Conservation (phyloP, 768 basidiomycete species). For the Scleroderma citrinum region DNA sequence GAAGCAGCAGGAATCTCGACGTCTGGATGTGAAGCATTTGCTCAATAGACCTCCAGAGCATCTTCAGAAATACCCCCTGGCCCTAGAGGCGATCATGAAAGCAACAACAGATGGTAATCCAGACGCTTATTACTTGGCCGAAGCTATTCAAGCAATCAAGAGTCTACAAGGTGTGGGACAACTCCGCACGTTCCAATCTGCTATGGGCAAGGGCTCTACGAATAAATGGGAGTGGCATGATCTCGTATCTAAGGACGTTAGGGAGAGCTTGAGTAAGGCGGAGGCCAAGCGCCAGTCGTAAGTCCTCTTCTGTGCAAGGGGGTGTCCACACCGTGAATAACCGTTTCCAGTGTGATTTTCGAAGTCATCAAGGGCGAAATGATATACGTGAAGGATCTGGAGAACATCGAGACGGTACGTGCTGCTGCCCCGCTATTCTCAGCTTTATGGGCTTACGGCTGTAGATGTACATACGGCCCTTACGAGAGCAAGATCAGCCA, state of each 20-base stretch:
- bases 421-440: neutral
- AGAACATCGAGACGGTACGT: conserved; percentile 72
- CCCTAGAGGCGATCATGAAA: conserved; percentile 79
- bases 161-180: conserved; percentile 77
- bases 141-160: conserved; percentile 81
- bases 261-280: conserved; percentile 57
- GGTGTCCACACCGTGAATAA: neutral
- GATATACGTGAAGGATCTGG: conserved; percentile 89
- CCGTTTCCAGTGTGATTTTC: conserved; percentile 69
- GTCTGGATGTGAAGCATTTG: conserved; percentile 60
- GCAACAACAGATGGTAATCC: conserved; percentile 79
- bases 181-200: conserved; percentile 83
- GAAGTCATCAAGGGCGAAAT: conserved; percentile 95
- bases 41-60: conserved; percentile 58
- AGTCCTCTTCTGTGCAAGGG: conserved; percentile 23
- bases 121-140: conserved; percentile 75
- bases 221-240: conserved; percentile 91
- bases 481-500: conserved; percentile 67
- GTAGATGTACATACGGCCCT: conserved; percentile 77
- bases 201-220: conserved; percentile 76
- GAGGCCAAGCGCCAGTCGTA: conserved; percentile 84
- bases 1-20: conserved; percentile 48
- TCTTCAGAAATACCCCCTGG: conserved; percentile 65
- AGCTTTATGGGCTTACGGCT: neutral
- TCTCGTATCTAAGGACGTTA: conserved; percentile 63